Base-by-base conservation (phyloP, 345 rosid genomes). In the Limnanthes douglasii region DNA sequence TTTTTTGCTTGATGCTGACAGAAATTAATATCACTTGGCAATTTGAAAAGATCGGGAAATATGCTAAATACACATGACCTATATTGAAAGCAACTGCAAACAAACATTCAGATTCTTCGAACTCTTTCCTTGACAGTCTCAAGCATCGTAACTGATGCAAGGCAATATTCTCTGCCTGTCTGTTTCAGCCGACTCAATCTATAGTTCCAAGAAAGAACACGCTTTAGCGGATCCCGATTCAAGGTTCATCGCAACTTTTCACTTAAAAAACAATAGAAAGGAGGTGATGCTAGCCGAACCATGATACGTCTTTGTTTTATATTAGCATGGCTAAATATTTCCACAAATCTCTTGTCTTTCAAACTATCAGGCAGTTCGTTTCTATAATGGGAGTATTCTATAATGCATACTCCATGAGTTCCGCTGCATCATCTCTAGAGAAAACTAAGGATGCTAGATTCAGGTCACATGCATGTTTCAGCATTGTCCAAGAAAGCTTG, bases 101-200 rank as follows among this genome's bases (percentile, higher is more conserved):
- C 29, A 69, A 75, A 37, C 17, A 35, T 54, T 90, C 88, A 3
- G 98, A 95, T 54, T 75, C 68, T 3, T 66, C 77, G 52, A 72
- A 70, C 51, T 90, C 93, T 57, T 80, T 80, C 63, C 95, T 80
- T 52, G 66, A 43, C 18, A 90, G 69, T 59, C 74, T 78, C 20
- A 60, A 66, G 56, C 96, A 90, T 50, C 96, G 96, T 61, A 90
- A 54, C 40, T 74, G 92, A 75, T 90, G 98, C 57, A 65, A 84
- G 94, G 94, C 56, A 84, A 27, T 26, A 84, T 59, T 53, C 57
- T 71, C 69, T 90, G 94, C 39, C 45, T 50, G 39, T 69, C 71
- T 32, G 48, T 74, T 53, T 72, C 82, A 4, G 96, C 94, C 39
- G 77, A 74, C 39, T 75, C 86, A 5, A 77, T 40, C 60, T 77